Percentiles rank a stretch among this genome's conserved stretches.
Evolutionary conservation across 139 green algal genomes (phyloP).

Genomic region (Mesostigma viride): DNA sequence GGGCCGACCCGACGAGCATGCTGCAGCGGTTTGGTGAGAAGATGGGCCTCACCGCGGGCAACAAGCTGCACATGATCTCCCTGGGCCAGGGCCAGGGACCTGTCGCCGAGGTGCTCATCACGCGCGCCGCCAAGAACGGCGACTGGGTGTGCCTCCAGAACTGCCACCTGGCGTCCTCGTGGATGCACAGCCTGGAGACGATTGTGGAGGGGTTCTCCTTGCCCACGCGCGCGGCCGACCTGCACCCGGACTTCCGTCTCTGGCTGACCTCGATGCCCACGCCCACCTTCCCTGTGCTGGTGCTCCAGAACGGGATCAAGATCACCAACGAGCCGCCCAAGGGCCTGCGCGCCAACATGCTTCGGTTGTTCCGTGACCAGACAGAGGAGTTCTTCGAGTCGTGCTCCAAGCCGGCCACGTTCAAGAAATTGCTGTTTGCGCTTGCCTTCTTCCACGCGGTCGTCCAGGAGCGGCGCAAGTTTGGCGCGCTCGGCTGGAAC

Average conservation of each 20-base stretch:
- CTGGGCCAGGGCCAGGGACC: constrained; percentile 72
- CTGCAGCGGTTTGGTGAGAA: constrained; percentile 63
- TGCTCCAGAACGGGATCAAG: constrained; percentile 66
- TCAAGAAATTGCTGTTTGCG: constrained; percentile 56
- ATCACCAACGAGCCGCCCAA: constrained; percentile 66
- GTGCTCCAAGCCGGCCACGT: constrained; percentile 33
- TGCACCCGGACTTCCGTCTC: constrained; percentile 65
- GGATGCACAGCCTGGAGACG: constrained; percentile 50
- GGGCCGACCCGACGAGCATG: constrained; percentile 58
- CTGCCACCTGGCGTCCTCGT: constrained; percentile 71
- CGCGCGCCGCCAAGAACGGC: constrained; percentile 39
- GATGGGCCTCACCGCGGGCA: constrained; percentile 42
- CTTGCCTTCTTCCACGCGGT: constrained; percentile 63
- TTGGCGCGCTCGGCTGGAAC: constrained; percentile 79
- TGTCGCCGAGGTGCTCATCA: constrained; percentile 40
- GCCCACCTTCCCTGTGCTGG: constrained; percentile 54
- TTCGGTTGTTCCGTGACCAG: constrained; percentile 49
- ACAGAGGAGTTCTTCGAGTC: constrained; percentile 38
- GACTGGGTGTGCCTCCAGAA: constrained; percentile 83
- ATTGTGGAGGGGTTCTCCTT: constrained; percentile 34
- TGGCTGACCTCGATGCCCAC: constrained; percentile 72
- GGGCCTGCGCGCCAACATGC: constrained; percentile 66
- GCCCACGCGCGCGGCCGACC: constrained; percentile 6
- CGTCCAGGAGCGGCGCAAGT: constrained; percentile 73
- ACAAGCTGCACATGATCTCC: constrained; percentile 63